phyloP scores from a whole-genome alignment of 179 eudicot genomes.

The Beta corolliflora region DNA sequence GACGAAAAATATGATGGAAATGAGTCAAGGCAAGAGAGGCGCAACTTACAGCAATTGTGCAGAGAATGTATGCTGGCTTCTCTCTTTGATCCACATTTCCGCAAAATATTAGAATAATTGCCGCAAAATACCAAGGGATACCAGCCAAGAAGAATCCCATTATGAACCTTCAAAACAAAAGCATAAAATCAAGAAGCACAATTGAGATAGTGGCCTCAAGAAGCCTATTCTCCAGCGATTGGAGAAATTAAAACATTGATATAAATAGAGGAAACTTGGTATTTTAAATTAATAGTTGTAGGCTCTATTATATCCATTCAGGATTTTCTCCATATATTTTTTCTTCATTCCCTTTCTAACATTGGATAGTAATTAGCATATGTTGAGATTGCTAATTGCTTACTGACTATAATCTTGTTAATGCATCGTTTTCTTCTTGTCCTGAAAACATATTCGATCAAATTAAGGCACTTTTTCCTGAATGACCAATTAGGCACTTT shows the following conservation, averaged over 20 bases:
- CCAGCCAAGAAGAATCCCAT: slow-evolving; percentile 92
- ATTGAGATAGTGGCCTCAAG: slow-evolving; percentile 6
- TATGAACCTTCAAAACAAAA: slow-evolving; percentile 64
- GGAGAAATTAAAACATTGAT: neutral
- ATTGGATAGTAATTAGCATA: neutral
- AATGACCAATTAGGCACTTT: neutral
- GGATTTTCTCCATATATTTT: neutral
- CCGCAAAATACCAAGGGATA: slow-evolving; percentile 92
- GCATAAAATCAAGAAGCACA: slow-evolving; percentile 5
- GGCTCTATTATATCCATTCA: neutral
- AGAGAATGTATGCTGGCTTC: slow-evolving; percentile 84
- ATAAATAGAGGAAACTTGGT: neutral
- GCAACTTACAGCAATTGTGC: slow-evolving; percentile 71
- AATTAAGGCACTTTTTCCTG: neutral
- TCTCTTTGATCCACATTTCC: slow-evolving; percentile 65
- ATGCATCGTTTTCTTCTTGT: neutral
- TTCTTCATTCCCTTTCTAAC: neutral
- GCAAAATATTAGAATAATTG: slow-evolving; percentile 62
- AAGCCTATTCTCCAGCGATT: neutral
- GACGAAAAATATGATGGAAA: neutral
- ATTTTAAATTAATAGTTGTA: neutral
- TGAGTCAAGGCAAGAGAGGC: neutral
- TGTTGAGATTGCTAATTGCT: neutral
- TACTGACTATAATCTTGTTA: neutral
- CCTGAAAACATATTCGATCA: neutral